Evolutionary conservation across 176 grass and related monocot genomes (phyloP).

Genomic region (Hsuehochloa calcarea): DNA sequence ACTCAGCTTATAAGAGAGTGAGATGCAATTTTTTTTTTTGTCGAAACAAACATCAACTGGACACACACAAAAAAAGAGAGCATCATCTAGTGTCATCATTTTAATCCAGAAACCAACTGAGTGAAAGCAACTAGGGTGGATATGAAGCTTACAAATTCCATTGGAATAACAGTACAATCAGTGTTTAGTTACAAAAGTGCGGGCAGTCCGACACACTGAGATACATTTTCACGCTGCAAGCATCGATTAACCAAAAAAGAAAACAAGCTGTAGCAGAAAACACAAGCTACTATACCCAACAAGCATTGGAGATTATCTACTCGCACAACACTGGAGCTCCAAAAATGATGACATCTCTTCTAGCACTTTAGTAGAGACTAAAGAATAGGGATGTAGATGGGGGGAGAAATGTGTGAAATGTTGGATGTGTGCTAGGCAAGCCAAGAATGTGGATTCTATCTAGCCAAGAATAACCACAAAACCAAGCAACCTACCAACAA

Average conservation of each 20-base stretch:
- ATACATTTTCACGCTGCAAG: slow-evolving; percentile 7
- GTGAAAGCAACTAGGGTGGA: neutral
- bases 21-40: neutral
- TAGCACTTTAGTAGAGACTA: slow-evolving; percentile 25
- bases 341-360: slow-evolving; percentile 30
- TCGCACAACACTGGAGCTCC: slow-evolving; percentile 21
- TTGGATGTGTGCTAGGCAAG: slow-evolving; percentile 24
- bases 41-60: neutral
- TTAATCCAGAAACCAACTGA: slow-evolving; percentile 7
- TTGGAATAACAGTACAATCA: slow-evolving; percentile 8
- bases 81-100: neutral
- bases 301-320: slow-evolving; percentile 22
- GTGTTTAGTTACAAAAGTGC: slow-evolving; percentile 16
- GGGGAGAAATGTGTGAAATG: slow-evolving; percentile 19
- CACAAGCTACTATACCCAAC: slow-evolving; percentile 4
- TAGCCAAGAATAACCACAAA: slow-evolving; percentile 41
- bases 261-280: neutral
- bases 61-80: neutral
- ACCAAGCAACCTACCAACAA: slow-evolving; percentile 41
- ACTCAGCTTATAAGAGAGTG: neutral
- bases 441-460: slow-evolving; percentile 40
- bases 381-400: slow-evolving; percentile 27
- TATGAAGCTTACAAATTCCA: slow-evolving; percentile 19
- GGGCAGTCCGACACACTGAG: neutral
- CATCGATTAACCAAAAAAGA: slow-evolving; percentile 10